Percentiles rank a stretch among this genome's conserved stretches.
phyloP scores from a whole-genome alignment of 352 stramenopile genomes.

The Pythium aphanidermatum region DNA sequence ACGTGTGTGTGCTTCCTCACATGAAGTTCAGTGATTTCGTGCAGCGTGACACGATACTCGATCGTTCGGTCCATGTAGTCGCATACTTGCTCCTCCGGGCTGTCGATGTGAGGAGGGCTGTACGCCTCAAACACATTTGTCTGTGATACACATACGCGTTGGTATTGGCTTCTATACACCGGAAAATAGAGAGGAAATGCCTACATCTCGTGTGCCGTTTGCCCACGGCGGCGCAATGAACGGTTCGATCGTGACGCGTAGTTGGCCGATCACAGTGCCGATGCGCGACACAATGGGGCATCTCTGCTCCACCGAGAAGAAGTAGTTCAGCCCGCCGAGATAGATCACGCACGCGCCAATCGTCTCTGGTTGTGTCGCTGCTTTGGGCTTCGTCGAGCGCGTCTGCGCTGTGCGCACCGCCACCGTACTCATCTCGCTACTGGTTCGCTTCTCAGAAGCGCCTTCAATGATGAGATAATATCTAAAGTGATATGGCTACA shows the following conservation, averaged over 20 bases:
- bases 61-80: slow-evolving; percentile 47
- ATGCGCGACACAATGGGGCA: slow-evolving; percentile 50
- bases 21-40: slow-evolving; percentile 16
- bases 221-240: slow-evolving; percentile 18
- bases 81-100: slow-evolving; percentile 37
- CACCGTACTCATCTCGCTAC: no score
- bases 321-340: slow-evolving; percentile 58
- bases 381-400: neutral
- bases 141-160: slow-evolving; percentile 3
- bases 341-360: slow-evolving; percentile 51
- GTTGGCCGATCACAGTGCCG: slow-evolving; percentile 27
- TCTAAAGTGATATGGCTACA: slow-evolving; percentile 17
- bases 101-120: slow-evolving; percentile 24
- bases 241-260: slow-evolving; percentile 41
- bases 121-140: slow-evolving; percentile 30
- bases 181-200: neutral
- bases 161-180: no score
- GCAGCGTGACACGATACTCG: slow-evolving; percentile 36
- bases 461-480: no score
- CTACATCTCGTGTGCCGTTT: slow-evolving; percentile 26
- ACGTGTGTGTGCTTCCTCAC: slow-evolving; percentile 32
- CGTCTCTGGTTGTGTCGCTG: slow-evolving; percentile 9
- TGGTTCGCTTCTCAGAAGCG: no score
- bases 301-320: slow-evolving; percentile 38
- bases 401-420: neutral